Percentiles rank a stretch among this genome's conserved stretches.
Evolutionary conservation across 108 stramenopile genomes (phyloP).

Genomic region (Stephanodiscus minutulus): DNA sequence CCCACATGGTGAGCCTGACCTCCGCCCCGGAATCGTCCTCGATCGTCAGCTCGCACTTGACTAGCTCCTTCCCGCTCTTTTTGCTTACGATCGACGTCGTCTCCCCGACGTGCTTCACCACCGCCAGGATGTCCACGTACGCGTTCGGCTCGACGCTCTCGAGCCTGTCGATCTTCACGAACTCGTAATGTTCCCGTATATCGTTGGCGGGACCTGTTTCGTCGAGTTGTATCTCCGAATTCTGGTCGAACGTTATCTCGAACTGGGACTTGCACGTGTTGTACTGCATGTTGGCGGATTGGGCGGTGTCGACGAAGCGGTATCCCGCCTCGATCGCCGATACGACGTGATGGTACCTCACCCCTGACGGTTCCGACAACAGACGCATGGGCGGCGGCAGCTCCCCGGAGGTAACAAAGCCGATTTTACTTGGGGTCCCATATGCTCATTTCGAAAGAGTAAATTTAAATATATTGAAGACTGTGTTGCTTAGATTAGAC

Average conservation of each 20-base stretch:
- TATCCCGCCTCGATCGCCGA: too few relatives aligned
- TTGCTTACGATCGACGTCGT: slow-evolving; percentile 67
- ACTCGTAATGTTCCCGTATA: slow-evolving; percentile 77
- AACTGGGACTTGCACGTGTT: slow-evolving; percentile 88
- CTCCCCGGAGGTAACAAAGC: slow-evolving; percentile 63
- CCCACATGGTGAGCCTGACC: slow-evolving; percentile 91
- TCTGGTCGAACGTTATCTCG: slow-evolving; percentile 95
- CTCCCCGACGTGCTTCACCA: slow-evolving; percentile 82
- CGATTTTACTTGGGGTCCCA: too few relatives aligned
- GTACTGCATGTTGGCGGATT: slow-evolving; percentile 93
- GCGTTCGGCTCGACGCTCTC: slow-evolving; percentile 64
- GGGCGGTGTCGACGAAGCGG: too few relatives aligned
- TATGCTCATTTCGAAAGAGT: too few relatives aligned
- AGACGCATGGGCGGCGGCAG: slow-evolving; percentile 69
- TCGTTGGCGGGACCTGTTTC: slow-evolving; percentile 38
- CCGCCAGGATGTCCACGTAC: slow-evolving; percentile 84
- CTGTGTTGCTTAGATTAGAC: too few relatives aligned
- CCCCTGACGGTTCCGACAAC: slow-evolving; percentile 61
- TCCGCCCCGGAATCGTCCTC: slow-evolving; percentile 91
- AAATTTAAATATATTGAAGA: too few relatives aligned
- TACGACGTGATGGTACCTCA: too few relatives aligned
- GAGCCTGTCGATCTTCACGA: slow-evolving; percentile 73
- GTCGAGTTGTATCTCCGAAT: slow-evolving; percentile 80
- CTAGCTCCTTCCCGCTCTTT: slow-evolving; percentile 82
- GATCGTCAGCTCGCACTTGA: slow-evolving; percentile 90